A percentile compares a stretch with the other conserved stretches of the same genome.
Conservation (phyloP, 75 land plant species). For the Picea glauca region DNA sequence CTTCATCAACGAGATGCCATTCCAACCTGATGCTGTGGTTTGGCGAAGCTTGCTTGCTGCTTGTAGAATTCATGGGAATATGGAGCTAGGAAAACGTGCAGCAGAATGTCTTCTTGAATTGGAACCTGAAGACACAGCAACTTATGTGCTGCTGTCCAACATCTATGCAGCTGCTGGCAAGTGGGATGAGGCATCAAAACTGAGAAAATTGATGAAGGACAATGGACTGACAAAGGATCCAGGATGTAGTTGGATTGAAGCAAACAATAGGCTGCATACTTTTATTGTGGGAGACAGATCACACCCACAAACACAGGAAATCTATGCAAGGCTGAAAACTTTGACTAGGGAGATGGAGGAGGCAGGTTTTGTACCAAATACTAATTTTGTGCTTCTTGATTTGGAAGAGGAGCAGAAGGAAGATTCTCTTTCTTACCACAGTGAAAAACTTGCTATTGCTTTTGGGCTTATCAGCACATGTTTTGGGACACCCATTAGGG, state of each 20-base stretch:
- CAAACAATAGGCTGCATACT: slow-evolving; percentile 11
- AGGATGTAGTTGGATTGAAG: slow-evolving; percentile 35
- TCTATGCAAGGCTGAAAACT: slow-evolving; percentile 8
- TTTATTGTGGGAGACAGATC: slow-evolving; percentile 10
- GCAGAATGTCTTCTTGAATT: slow-evolving; percentile 30
- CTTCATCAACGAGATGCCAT: slow-evolving; percentile 30
- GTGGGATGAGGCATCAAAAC: slow-evolving; percentile 39
- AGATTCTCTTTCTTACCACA: slow-evolving; percentile 11
- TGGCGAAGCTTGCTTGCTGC: slow-evolving; percentile 50
- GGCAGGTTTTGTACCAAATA: slow-evolving; percentile 18
- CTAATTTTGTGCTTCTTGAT: slow-evolving; percentile 8
- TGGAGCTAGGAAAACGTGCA: slow-evolving; percentile 35
- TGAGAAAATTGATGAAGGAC: slow-evolving; percentile 28
- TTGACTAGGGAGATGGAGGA: slow-evolving; percentile 7
- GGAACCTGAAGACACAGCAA: slow-evolving; percentile 38
- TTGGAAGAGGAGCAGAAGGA: slow-evolving; percentile 16
- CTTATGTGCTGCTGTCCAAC: slow-evolving; percentile 43
- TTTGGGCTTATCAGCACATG: slow-evolving; percentile 11
- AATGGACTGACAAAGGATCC: slow-evolving; percentile 31
- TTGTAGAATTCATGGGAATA: slow-evolving; percentile 44
- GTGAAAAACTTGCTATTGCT: slow-evolving; percentile 15
- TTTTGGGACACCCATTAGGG: background rate
- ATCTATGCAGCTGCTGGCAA: slow-evolving; percentile 37
- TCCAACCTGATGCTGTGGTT: slow-evolving; percentile 32
- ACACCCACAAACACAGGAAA: slow-evolving; percentile 3